Base-by-base conservation (phyloP, 2,329 filamentous ascomycete species). In the Aspergillus floridensis region DNA sequence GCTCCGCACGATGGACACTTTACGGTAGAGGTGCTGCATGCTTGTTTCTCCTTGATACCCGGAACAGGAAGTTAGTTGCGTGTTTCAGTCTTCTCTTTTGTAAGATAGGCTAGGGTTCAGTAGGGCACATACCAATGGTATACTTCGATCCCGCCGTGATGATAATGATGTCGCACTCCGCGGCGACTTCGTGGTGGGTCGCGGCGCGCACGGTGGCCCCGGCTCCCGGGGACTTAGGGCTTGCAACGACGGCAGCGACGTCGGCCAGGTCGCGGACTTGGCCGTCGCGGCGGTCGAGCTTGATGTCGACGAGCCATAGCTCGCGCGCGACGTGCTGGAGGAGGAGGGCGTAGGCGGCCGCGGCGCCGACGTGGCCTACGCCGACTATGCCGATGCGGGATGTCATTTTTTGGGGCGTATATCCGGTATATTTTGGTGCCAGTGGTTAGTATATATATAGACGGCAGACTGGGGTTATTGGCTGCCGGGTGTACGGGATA, bases 141-240 rank as follows among this genome's bases (percentile, higher is more conserved):
- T 81, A 78, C 66, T 80, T 84, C n/a, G 81, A 80, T 35, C 82
- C 83, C 0, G 82, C 81, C 0, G 82, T 83, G 53, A 85, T 79
- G 50, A 85, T 76, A 6, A 85, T 76, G 31, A 85, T 79, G 65
- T 85, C 82, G 49, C 80, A 80, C 66, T 82, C 79, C n/a, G 78
- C 75, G 1, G 82, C 31, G 10, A 22, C 82, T 63, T 85, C 82
- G 22, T 72, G 72, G 54, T 78, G 74, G 21, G 73, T 76, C 19
- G 77, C 82, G 1, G 76, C 75, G 29, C 77, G 75, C 4, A 83
- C 76, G 35, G 73, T 76, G 4, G 78, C 81, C 29, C 77, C 75
- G 19, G 74, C 58, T 24, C 35, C 52, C 2, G 7, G 26, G 26
- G 26, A 29, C 8, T 29, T 10, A 2, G 26, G 7, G 38, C 54